Percentiles rank a stretch among this genome's conserved stretches.
Conservation (phyloP, 805 yeast genomes). For the Hyphopichia homilentoma region DNA sequence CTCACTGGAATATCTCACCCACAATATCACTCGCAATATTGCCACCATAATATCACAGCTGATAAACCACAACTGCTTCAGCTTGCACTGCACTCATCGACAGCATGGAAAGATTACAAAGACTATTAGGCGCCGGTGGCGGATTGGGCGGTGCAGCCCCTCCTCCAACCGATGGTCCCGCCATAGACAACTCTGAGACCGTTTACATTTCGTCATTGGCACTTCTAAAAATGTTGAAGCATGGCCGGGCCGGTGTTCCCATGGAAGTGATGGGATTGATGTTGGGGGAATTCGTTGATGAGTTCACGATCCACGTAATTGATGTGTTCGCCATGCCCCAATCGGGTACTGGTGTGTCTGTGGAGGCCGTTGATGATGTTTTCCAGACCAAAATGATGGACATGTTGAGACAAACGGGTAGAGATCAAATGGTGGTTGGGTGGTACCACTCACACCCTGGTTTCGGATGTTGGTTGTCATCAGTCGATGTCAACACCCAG, state of each 20-base stretch:
- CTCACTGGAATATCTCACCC: too few relatives aligned
- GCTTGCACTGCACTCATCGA: too few relatives aligned
- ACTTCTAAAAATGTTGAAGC: constrained; percentile 91
- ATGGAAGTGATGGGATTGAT: constrained; percentile 91
- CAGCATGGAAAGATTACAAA: constrained; percentile 48
- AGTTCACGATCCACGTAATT: constrained; percentile 92
- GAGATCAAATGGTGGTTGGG: constrained; percentile 98
- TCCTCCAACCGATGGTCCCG: constrained; percentile 62
- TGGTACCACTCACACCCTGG: constrained; percentile 99
- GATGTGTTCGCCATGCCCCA: constrained; percentile 99
- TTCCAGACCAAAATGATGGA: constrained; percentile 99
- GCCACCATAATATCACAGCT: too few relatives aligned
- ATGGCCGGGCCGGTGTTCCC: constrained; percentile 89
- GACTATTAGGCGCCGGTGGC: constrained; percentile 43
- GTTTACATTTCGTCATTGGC: constrained; percentile 96
- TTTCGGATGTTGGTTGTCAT: constrained; percentile 98
- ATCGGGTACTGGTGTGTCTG: constrained; percentile 96
- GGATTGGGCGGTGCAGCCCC: constrained; percentile 45
- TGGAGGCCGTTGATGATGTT: constrained; percentile 98
- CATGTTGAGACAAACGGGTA: constrained; percentile 97
- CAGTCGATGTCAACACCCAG: constrained; percentile 96
- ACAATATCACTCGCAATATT: too few relatives aligned
- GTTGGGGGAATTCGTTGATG: constrained; percentile 98
- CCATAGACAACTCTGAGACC: constrained; percentile 92
- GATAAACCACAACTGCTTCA: too few relatives aligned